Base-by-base conservation (phyloP, 495 filamentous ascomycete species). In the Penicillium coffeae region DNA sequence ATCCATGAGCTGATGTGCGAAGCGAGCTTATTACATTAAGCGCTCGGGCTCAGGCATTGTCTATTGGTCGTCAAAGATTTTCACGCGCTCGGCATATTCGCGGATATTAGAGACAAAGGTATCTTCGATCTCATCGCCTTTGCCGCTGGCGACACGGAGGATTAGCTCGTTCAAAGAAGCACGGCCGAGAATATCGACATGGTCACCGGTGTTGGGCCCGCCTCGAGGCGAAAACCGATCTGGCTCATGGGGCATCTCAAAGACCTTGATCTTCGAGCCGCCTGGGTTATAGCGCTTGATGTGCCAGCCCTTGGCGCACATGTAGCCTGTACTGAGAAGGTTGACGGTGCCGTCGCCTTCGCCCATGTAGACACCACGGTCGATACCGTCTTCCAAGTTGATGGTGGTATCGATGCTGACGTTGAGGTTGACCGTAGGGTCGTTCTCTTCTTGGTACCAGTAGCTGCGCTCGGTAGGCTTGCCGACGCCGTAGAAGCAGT, bases 261-360 rank as follows among this genome's bases (percentile, higher is more conserved):
- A 89, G 3, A 89, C 85, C 46, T 85, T 92, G 60, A 98, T 74
- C 57, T 88, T 78, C 3, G 84, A 76, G 0, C 83, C 82, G 0
- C 89, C 87, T 1, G 93, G 93, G 62, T 98, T 98, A 58, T 92
- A 98, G 15, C 93, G 80, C 60, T 89, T 90, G 57, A 97, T 87
- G 32, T 62, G 60, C 93, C 93, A 98, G 19, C 93, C 93, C 59
- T 86, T 87, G 53, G 87, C 82, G 66, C 93, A 98, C 93, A 98
- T 97, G 61, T 96, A 98, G 2, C 90, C 93, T 3, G 80, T 83
- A 54, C 87, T 91, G 38, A 98, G 69, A 6, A 98, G 66, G 43
- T 88, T 90, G 47, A 97, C 91, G 2, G 93, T 98, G 5, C 93
- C 93, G 59, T 98, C 93, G 10, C 93, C 93, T 64, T 97, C 93